A percentile compares a stretch with the other conserved stretches of the same genome.
Evolutionary conservation across 2,329 filamentous ascomycete species (phyloP).

Genomic region (Didymella arachidicola): DNA sequence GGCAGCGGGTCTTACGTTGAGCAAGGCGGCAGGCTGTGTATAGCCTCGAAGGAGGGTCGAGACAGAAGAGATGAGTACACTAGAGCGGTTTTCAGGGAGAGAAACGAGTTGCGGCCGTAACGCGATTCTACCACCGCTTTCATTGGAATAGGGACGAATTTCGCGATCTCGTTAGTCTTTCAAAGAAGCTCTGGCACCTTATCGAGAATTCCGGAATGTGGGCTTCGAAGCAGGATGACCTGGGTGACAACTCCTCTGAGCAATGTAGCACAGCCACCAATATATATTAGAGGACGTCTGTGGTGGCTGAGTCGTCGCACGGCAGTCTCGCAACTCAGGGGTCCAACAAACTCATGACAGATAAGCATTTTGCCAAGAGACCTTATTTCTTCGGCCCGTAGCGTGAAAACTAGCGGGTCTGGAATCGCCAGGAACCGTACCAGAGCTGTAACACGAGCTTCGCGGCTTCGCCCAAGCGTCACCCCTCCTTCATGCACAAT

Average conservation of each 20-base stretch:
- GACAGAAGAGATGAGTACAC: neutral
- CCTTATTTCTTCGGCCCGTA: slow-evolving; percentile 16
- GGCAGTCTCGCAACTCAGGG: slow-evolving; percentile 5
- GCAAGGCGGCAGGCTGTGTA: slow-evolving; percentile 31
- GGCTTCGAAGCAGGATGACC: neutral
- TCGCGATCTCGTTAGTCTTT: neutral
- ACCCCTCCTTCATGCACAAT: slow-evolving; percentile 14
- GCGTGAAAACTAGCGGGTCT: slow-evolving; percentile 12
- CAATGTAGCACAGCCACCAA: slow-evolving; percentile 6
- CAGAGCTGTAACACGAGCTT: slow-evolving; percentile 19
- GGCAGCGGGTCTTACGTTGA: slow-evolving; percentile 38
- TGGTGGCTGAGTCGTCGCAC: slow-evolving; percentile 14
- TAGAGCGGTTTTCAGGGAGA: too few relatives aligned
- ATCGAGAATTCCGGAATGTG: neutral
- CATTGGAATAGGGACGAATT: neutral
- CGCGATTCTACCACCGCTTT: neutral
- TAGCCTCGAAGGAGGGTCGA: neutral
- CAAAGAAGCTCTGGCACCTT: neutral
- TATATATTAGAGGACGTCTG: neutral
- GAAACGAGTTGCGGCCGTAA: neutral
- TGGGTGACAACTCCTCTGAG: neutral
- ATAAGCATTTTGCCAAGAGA: slow-evolving; percentile 19
- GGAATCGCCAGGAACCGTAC: slow-evolving; percentile 9
- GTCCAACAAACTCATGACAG: neutral
- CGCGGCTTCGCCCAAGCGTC: slow-evolving; percentile 11